Conservation (phyloP, 176 grass and related monocot species). For the Canna indica region DNA sequence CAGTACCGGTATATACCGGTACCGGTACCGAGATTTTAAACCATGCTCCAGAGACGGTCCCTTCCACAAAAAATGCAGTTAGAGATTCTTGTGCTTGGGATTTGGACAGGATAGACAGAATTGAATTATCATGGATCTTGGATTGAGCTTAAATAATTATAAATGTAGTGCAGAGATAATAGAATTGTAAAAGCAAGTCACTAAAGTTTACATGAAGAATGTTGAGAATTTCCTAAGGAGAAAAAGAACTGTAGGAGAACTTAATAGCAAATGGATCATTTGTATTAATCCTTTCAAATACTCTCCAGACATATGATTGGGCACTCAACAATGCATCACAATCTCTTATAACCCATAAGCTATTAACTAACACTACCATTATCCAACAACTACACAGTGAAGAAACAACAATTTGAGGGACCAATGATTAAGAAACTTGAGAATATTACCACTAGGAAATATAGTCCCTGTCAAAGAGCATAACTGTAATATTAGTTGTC, state of each 20-base stretch:
- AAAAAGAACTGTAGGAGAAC: no score
- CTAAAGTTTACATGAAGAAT: no score
- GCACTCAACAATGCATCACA: not conserved
- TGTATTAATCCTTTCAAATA: not conserved
- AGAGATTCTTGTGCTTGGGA: not conserved
- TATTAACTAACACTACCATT: not conserved
- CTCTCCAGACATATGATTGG: not conserved
- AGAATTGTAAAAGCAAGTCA: not conserved
- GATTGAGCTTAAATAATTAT: not conserved
- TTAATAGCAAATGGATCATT: no score
- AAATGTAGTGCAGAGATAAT: not conserved
- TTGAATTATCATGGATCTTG: not conserved
- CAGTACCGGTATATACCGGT: no score
- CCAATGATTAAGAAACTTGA: not conserved
- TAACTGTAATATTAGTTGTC: conserved; percentile 82
- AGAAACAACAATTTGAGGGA: not conserved
- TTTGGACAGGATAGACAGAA: not conserved
- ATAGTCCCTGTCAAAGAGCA: conserved; percentile 85
- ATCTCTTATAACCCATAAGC: not conserved
- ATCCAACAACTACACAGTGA: not conserved
- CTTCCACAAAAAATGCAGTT: no score
- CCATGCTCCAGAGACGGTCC: no score
- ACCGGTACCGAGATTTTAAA: no score
- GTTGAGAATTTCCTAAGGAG: no score
- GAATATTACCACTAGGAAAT: conserved; percentile 70